Conservation (phyloP, 345 rosid genomes). For the Adansonia digitata region DNA sequence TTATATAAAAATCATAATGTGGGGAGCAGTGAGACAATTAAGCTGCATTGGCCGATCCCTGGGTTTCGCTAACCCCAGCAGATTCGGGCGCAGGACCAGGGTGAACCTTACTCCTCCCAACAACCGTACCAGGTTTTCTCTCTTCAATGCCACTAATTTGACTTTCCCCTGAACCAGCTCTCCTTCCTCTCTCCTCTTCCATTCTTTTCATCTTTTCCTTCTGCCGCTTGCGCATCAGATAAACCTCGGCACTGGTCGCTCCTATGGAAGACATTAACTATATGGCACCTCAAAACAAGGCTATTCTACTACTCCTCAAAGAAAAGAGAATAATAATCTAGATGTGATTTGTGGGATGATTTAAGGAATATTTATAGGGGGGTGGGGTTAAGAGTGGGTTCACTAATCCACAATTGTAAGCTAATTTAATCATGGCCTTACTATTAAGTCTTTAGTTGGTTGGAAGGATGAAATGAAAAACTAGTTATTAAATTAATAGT, state of each 20-base stretch:
- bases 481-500: too few species aligned
- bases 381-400: not conserved
- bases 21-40: not conserved
- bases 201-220: conserved; percentile 12
- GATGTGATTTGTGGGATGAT: not conserved
- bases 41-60: not conserved
- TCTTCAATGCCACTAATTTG: not conserved
- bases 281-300: not conserved
- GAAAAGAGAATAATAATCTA: not conserved
- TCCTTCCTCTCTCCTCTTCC: not conserved
- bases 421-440: not conserved
- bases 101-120: conserved; percentile 3
- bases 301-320: not conserved
- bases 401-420: not conserved
- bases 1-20: too few species aligned
- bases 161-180: not conserved
- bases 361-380: not conserved
- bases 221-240: not conserved
- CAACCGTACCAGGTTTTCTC: not conserved
- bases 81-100: not conserved
- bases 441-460: too few species aligned
- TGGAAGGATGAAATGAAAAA: too few species aligned
- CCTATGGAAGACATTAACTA: conserved; percentile 10
- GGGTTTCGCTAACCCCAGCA: not conserved
- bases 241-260: conserved; percentile 8